These are phyloP conservation scores for Plasmodium gonderi DNA, from an alignment of 169 alveolate species.

Conservation along the genomic window DNA sequence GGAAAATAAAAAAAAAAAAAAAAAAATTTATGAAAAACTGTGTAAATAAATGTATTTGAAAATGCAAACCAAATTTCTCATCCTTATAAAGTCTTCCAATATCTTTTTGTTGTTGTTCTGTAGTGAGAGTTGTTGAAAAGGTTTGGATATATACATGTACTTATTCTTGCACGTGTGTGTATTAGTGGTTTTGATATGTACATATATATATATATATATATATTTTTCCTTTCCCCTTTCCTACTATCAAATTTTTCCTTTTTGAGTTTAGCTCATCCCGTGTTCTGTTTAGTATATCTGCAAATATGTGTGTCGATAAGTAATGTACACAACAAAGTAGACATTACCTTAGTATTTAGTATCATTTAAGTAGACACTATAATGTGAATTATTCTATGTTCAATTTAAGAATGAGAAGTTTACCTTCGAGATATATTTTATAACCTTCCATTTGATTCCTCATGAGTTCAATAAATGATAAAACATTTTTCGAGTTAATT, in stretches of 20 bases:
- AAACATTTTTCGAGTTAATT: conserved; percentile 40
- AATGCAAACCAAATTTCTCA: conserved; percentile 30
- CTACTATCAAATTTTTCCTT: conserved; percentile 33
- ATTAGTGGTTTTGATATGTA: background rate
- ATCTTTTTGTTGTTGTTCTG: conserved; percentile 48
- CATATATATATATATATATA: background rate
- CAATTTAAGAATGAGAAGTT: background rate
- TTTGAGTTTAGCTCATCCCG: conserved; percentile 41
- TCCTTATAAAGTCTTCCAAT: conserved; percentile 51
- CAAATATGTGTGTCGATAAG: background rate
- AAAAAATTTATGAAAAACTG: background rate
- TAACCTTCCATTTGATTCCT: conserved; percentile 61
- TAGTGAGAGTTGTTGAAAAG: background rate
- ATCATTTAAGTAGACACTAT: background rate
- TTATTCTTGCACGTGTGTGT: background rate
- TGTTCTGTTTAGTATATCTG: conserved; percentile 47
- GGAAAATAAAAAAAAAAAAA: background rate
- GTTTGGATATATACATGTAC: background rate
- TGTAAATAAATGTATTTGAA: background rate
- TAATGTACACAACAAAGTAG: background rate
- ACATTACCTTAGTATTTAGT: background rate
- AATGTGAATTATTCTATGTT: background rate
- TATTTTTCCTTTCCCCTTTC: background rate
- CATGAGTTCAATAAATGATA: conserved; percentile 18
- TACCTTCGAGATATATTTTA: conserved; percentile 53